phyloP scores from a whole-genome alignment of 163 green algal genomes.

The Chlorella variabilis region DNA sequence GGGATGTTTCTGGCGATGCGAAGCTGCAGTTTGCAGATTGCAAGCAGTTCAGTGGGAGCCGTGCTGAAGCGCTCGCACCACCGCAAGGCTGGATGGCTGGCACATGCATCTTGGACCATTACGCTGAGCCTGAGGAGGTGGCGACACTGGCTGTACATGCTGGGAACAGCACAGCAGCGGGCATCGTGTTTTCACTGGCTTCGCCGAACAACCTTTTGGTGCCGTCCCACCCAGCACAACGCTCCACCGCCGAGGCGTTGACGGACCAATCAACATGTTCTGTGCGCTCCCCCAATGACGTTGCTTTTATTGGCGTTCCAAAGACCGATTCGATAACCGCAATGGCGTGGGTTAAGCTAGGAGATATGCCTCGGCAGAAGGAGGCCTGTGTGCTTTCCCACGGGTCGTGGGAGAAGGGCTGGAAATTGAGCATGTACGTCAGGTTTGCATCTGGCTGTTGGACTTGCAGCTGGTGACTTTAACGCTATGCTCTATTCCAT shows the following conservation, averaged over 20 bases:
- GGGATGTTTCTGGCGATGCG: too few species aligned
- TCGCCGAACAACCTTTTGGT: not conserved
- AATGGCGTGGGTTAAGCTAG: conserved; percentile 23
- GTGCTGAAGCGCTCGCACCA: too few species aligned
- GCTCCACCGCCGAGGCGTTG: not conserved
- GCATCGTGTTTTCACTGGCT: not conserved
- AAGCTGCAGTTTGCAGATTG: too few species aligned
- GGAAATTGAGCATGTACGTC: conserved; percentile 24
- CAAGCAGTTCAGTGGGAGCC: too few species aligned
- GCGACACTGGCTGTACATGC: too few species aligned
- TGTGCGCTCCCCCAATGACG: not conserved
- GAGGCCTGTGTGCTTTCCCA: conserved; percentile 19
- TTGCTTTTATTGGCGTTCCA: not conserved
- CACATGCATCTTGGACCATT: too few species aligned
- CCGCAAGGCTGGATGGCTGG: too few species aligned
- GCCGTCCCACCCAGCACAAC: not conserved
- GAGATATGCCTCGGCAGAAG: not conserved
- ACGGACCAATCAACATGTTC: not conserved
- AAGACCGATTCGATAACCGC: conserved; percentile 6
- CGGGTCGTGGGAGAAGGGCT: conserved; percentile 19
- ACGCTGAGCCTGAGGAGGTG: too few species aligned
- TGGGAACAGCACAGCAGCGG: not conserved
- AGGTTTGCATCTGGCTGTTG: not conserved
- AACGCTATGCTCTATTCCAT: too few species aligned
- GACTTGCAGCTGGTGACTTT: too few species aligned